Base-by-base conservation (phyloP, 106 monocot genomes). In the Dendrobium officinale region DNA sequence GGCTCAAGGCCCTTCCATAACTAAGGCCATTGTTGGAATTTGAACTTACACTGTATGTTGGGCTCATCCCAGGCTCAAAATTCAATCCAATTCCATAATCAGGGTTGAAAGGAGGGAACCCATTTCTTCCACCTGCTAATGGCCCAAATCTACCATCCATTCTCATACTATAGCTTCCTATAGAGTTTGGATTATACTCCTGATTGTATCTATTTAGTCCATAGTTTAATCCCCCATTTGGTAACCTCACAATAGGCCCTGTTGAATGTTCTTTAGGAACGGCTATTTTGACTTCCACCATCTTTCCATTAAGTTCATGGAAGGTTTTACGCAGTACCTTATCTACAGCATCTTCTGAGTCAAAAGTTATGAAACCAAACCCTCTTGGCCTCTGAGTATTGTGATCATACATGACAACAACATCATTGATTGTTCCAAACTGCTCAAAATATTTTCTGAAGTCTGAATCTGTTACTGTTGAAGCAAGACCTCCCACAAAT, bases 361-460 rank as follows among this genome's bases (percentile, higher is more conserved):
- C 90, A 77, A 77, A 90, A 2, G 90, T 90, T 75, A 90, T 88
- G 81, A 90, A 90, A 13, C 90, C 90, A 78, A 90, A 90, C 16
- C 90, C 90, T 44, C 90, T 85, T 8, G 90, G 90, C 77, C 88
- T 87, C 79, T 86, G 90, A 2, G 90, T 91, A 78, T 83, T 88
- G 77, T 91, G 88, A 79, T 91, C 90, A 31, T 91, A 91, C 88
- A 91, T 91, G 77, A 91, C 88, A 6, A 91, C 86, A 4, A 88
- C 88, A 80, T 91, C 90, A 3, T 83, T 84, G 51, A 88, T 86
- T 8, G 78, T 61, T 31, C 90, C 90, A 77, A 90, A 90, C 41
- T 87, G 87, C 68, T 87, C 87, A 79, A 90, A 90, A 73, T 90
- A 88, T 54, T 68, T 81, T 61, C 81, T 90, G 82, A 90, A 90